These are phyloP conservation scores for Mycena kentingensis DNA, from an alignment of 768 basidiomycete genomes.

Conservation along the genomic window DNA sequence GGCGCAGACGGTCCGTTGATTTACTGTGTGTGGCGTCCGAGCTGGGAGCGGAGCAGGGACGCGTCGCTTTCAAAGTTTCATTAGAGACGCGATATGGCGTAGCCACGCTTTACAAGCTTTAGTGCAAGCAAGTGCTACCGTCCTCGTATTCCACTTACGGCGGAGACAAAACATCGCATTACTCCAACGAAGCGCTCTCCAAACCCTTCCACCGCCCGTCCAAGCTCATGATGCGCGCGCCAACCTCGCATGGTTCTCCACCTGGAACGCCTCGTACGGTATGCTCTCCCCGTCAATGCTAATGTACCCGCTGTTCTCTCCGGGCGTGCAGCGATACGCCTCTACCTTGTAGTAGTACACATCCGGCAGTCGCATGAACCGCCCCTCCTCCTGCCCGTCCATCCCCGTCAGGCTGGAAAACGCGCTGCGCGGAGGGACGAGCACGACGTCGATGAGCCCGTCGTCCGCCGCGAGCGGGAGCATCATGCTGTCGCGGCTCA, in stretches of 20 bases:
- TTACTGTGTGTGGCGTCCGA: no score
- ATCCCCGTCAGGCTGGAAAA: slow-evolving; percentile 16
- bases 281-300: slow-evolving; percentile 58
- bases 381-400: slow-evolving; percentile 23
- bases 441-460: slow-evolving; percentile 46
- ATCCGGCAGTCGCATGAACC: slow-evolving; percentile 28
- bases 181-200: no score
- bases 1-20: no score
- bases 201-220: slow-evolving; percentile 33
- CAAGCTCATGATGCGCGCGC: slow-evolving; percentile 47
- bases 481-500: slow-evolving; percentile 21
- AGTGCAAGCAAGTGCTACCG: no score
- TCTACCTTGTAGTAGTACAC: slow-evolving; percentile 52
- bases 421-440: slow-evolving; percentile 10
- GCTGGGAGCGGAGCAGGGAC: no score
- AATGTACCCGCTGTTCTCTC: slow-evolving; percentile 40
- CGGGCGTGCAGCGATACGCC: slow-evolving; percentile 52
- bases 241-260: slow-evolving; percentile 52
- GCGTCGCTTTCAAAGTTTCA: no score
- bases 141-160: no score
- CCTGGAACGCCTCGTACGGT: slow-evolving; percentile 38
- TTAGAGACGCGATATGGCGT: no score
- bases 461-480: slow-evolving; percentile 40
- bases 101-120: no score
- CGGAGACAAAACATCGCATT: no score